These are phyloP conservation scores for Talaromyces ruber DNA, from an alignment of 495 filamentous ascomycete species.

Conservation along the genomic window DNA sequence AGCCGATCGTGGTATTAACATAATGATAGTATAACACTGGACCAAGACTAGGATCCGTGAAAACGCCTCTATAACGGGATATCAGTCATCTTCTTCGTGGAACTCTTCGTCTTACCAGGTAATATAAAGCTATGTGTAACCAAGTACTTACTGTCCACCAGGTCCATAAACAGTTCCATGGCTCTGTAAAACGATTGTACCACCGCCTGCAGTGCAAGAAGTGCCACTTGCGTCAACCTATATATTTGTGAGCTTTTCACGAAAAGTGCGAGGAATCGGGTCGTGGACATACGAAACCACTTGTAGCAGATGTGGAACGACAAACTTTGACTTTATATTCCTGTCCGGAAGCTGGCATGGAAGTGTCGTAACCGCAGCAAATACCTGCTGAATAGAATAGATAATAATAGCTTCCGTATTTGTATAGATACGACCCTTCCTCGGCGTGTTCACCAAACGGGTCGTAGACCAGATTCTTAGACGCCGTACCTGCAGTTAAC, in stretches of 20 bases:
- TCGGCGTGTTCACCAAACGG: constrained; percentile 36
- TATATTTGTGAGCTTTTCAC: too few relatives aligned
- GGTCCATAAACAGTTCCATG: constrained; percentile 64
- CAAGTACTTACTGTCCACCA: constrained; percentile 52
- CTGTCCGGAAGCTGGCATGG: constrained; percentile 43
- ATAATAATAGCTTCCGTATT: constrained; percentile 54
- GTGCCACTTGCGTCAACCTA: constrained; percentile 31
- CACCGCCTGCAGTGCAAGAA: constrained; percentile 53
- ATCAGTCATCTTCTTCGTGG: constrained; percentile 8
- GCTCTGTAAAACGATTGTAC: constrained; percentile 53
- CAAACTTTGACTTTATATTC: constrained; percentile 72
- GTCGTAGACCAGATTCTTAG: too few relatives aligned
- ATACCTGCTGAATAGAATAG: constrained; percentile 59
- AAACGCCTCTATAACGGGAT: constrained; percentile 29
- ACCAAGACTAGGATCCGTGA: constrained; percentile 34
- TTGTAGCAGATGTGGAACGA: constrained; percentile 25
- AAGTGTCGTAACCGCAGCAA: constrained; percentile 54
- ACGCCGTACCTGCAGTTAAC: too few relatives aligned
- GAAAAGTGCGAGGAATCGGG: too few relatives aligned
- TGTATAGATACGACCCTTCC: constrained; percentile 54
- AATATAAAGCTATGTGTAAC: neutral
- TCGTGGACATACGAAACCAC: too few relatives aligned
- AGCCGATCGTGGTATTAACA: constrained; percentile 54
- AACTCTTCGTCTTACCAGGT: too few relatives aligned
- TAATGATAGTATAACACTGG: constrained; percentile 71